phyloP scores from a whole-genome alignment of 768 basidiomycete species.

The Boletellus ananiceps region DNA sequence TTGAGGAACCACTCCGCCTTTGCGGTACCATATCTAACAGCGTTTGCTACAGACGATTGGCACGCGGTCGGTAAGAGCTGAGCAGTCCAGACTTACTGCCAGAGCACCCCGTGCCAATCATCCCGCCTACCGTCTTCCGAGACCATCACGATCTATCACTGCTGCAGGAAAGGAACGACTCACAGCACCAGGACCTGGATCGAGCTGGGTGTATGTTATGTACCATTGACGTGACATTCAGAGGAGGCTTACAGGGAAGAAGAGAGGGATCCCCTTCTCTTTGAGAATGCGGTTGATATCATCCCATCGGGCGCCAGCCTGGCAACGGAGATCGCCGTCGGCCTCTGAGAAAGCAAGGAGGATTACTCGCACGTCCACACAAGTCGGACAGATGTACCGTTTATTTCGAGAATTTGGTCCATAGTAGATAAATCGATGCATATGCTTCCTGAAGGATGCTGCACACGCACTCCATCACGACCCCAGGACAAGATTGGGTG shows the following conservation, averaged over 20 bases:
- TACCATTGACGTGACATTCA: not conserved
- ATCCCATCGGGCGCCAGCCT: constrained; percentile 76
- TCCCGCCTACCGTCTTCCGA: constrained; percentile 74
- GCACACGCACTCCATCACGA: not conserved
- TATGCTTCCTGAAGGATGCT: constrained; percentile 52
- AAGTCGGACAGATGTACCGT: constrained; percentile 37
- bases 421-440: constrained; percentile 64
- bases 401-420: constrained; percentile 58
- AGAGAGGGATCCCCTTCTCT: constrained; percentile 67
- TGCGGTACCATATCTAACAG: constrained; percentile 83
- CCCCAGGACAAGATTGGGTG: not conserved
- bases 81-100: constrained; percentile 53
- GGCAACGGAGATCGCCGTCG: constrained; percentile 72
- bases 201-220: constrained; percentile 41
- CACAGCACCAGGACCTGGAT: constrained; percentile 69
- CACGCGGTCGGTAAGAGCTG: not conserved
- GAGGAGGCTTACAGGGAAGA: constrained; percentile 67
- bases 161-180: constrained; percentile 18
- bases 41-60: constrained; percentile 49
- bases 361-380: constrained; percentile 1
- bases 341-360: constrained; percentile 39
- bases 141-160: constrained; percentile 7
- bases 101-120: constrained; percentile 83
- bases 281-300: constrained; percentile 68
- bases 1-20: constrained; percentile 87